These are phyloP conservation scores for Fomitopsis serialis DNA, from an alignment of 768 basidiomycete genomes.

Conservation along the genomic window DNA sequence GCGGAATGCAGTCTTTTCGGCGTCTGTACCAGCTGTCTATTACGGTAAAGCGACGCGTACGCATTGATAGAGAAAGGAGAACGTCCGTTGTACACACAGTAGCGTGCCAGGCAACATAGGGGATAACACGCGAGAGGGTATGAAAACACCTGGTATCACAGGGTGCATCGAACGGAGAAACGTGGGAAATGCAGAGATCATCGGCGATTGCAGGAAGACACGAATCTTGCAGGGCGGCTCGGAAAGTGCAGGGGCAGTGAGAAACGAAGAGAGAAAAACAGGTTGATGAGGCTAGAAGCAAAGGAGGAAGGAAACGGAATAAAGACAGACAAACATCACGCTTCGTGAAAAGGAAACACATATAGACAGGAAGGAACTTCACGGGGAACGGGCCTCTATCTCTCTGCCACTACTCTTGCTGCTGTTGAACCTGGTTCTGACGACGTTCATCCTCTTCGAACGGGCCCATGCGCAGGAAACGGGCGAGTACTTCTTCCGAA, in stretches of 20 bases:
- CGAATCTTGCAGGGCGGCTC: too few species aligned
- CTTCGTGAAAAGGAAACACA: background rate
- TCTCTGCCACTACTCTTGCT: slow-evolving; percentile 1
- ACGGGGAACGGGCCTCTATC: background rate
- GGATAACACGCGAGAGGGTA: background rate
- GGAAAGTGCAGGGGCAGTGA: background rate
- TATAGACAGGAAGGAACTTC: background rate
- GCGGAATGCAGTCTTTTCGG: background rate
- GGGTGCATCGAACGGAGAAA: background rate
- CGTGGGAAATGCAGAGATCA: too few species aligned
- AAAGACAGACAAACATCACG: slow-evolving; percentile 1
- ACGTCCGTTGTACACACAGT: background rate
- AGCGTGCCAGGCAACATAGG: background rate
- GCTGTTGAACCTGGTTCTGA: slow-evolving; percentile 7
- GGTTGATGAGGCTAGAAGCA: background rate
- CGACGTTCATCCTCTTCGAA: slow-evolving; percentile 51
- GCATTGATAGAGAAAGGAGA: background rate
- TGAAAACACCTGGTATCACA: background rate
- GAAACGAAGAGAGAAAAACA: background rate
- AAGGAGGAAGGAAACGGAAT: background rate
- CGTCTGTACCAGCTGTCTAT: background rate
- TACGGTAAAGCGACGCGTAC: too few species aligned
- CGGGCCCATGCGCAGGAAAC: slow-evolving; percentile 76
- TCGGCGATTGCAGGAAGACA: too few species aligned
- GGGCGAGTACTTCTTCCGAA: slow-evolving; percentile 80